Conservation (phyloP, 176 grass and related monocot species). For the Saccharum spontaneum region DNA sequence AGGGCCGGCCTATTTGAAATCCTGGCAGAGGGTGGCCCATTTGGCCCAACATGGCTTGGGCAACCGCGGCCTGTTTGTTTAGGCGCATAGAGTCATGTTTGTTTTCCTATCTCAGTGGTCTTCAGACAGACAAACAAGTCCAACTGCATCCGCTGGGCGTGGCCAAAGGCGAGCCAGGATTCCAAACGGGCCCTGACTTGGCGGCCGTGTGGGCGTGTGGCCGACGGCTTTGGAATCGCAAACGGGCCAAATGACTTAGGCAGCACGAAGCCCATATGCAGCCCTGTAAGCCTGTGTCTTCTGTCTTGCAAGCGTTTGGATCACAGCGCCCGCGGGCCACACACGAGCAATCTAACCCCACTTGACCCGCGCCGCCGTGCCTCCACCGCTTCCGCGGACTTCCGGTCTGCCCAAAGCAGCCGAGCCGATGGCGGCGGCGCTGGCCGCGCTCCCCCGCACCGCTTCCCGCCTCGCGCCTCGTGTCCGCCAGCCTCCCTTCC, state of each 20-base stretch:
- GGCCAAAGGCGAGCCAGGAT: no score
- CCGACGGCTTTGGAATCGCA: not conserved
- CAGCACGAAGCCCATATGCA: not conserved
- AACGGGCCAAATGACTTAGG: not conserved
- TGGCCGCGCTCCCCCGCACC: conserved; percentile 30
- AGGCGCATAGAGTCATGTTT: no score
- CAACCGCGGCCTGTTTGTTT: no score
- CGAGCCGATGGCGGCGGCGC: conserved; percentile 35
- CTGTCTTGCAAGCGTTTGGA: not conserved
- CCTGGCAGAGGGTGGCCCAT: no score
- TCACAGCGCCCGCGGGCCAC: not conserved
- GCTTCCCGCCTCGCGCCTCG: conserved; percentile 31
- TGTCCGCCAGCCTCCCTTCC: not conserved
- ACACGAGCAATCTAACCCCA: not conserved
- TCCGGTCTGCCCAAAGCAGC: not conserved
- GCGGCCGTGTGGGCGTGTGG: no score
- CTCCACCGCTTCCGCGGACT: conserved; percentile 18
- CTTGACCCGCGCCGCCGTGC: conserved; percentile 19
- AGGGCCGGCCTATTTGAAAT: no score
- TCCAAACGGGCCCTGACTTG: no score
- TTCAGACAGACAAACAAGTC: no score
- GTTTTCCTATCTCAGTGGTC: no score
- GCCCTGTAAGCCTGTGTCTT: not conserved
- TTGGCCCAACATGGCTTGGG: no score
- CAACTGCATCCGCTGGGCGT: no score